Conservation (phyloP, 257 asterid species). For the Nicotiana benthamiana region DNA sequence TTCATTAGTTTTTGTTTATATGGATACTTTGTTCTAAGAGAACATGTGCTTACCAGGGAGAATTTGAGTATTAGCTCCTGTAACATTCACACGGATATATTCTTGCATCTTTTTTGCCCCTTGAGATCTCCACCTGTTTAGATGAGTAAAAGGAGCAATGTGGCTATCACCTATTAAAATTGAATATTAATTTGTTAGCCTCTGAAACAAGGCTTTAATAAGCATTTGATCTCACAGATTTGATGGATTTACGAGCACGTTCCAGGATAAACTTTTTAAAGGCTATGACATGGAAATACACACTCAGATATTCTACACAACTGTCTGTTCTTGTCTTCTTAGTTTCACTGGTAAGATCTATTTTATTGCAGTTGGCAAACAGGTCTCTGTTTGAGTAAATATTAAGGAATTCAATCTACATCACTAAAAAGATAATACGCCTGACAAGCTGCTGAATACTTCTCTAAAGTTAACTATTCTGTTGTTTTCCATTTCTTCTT, state of each 20-base stretch:
- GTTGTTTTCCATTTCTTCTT: neutral
- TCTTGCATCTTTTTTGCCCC: neutral
- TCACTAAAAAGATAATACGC: neutral
- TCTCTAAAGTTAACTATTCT: neutral
- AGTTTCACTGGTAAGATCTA: constrained; percentile 68
- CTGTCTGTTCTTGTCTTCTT: constrained; percentile 88
- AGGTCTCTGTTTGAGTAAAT: neutral
- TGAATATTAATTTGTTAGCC: neutral
- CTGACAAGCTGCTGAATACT: neutral
- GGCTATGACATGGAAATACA: constrained; percentile 99
- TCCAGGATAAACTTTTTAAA: constrained; percentile 93
- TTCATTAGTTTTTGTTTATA: neutral
- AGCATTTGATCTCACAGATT: constrained; percentile 41
- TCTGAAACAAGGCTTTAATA: neutral
- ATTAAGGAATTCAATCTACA: neutral
- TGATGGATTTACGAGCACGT: constrained; percentile 99
- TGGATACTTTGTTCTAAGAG: neutral
- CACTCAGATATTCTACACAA: constrained; percentile 92
- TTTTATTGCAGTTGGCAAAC: neutral
- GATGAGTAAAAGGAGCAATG: neutral
- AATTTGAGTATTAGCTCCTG: neutral
- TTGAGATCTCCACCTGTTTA: neutral
- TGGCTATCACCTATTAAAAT: neutral
- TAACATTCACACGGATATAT: neutral
- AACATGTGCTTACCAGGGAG: neutral